phyloP scores from a whole-genome alignment of 2,329 filamentous ascomycete genomes.

The Aspergillus sp. region DNA sequence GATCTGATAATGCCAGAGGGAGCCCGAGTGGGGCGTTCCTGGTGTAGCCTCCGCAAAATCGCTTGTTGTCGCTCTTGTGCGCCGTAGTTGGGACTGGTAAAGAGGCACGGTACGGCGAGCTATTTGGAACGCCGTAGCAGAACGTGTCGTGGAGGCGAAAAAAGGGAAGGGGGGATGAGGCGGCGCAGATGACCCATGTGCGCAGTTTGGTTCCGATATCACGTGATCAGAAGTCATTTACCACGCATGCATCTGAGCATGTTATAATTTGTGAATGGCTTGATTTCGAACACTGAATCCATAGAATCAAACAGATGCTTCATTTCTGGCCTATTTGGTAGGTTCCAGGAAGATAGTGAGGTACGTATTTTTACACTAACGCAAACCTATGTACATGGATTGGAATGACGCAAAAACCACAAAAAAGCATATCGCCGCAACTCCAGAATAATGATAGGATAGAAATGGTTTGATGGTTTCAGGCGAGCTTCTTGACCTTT shows the following conservation, averaged over 20 bases:
- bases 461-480: not conserved
- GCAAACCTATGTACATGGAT: too few species aligned
- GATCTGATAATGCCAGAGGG: not conserved
- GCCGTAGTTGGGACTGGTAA: constrained; percentile 24
- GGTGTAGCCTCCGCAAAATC: constrained; percentile 16
- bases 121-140: constrained; percentile 17
- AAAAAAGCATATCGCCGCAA: too few species aligned
- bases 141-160: not conserved
- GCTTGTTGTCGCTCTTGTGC: constrained; percentile 34
- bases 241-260: too few species aligned
- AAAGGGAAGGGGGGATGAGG: constrained; percentile 9
- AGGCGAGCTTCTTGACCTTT: constrained; percentile 25
- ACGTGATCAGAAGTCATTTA: not conserved
- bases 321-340: too few species aligned
- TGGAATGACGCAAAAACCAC: too few species aligned
- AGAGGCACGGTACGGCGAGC: constrained; percentile 2
- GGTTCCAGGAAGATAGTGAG: too few species aligned
- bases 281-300: too few species aligned
- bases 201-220: constrained; percentile 16
- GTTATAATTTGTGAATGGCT: too few species aligned
- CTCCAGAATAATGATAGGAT: too few species aligned
- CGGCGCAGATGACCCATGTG: constrained; percentile 19
- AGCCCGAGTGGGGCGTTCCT: not conserved
- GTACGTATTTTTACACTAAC: too few species aligned
- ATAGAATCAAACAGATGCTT: too few species aligned